Conservation (phyloP, 805 yeast species). For the Suhomyces canberraensis region DNA sequence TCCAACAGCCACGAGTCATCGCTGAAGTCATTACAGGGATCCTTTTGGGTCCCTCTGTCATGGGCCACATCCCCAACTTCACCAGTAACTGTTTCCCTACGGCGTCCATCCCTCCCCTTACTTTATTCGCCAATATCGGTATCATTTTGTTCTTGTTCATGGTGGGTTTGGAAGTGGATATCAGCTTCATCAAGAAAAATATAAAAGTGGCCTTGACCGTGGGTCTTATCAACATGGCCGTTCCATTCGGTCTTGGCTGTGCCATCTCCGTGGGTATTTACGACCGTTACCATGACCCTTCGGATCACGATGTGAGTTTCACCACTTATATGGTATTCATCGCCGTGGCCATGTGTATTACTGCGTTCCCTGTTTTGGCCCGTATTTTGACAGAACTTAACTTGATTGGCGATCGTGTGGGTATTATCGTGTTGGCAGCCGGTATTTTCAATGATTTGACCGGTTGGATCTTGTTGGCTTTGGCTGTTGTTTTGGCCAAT, state of each 20-base stretch:
- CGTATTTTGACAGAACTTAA: conserved; percentile 73
- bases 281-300: conserved; percentile 46
- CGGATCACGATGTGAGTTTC: conserved; percentile 36
- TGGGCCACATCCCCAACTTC: conserved; percentile 70
- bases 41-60: conserved; percentile 68
- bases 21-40: conserved; percentile 81
- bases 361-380: conserved; percentile 83
- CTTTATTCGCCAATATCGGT: conserved; percentile 70
- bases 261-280: conserved; percentile 67
- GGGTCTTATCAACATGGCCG: conserved; percentile 67
- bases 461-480: conserved; percentile 79
- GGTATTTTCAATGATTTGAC: conserved; percentile 77
- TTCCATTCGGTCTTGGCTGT: conserved; percentile 80
- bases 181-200: conserved; percentile 59
- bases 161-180: conserved; percentile 77
- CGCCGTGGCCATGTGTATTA: conserved; percentile 79
- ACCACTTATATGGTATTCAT: conserved; percentile 77
- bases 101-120: conserved; percentile 59
- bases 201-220: conserved; percentile 60
- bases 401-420: conserved; percentile 68
- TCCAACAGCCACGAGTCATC: conserved; percentile 77
- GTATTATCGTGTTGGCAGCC: conserved; percentile 70
- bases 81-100: conserved; percentile 62
- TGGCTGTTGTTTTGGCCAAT: conserved; percentile 74
- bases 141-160: conserved; percentile 71